Evolutionary conservation across 202 grass and related monocot species (phyloP).

Genomic region (Miscanthus sacchariflorus): DNA sequence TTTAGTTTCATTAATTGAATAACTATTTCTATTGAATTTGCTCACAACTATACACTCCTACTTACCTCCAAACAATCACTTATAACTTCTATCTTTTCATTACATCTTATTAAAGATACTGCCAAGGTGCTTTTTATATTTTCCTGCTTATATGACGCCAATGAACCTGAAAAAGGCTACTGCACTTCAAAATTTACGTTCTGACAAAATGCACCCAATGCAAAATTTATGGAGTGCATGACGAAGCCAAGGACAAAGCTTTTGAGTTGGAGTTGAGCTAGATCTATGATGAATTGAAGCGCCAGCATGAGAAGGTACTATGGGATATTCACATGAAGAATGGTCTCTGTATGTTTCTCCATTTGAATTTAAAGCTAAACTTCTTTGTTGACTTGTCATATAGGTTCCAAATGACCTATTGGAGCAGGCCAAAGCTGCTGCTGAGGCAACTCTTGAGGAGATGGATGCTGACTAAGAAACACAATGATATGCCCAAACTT

Average conservation of each 20-base stretch:
- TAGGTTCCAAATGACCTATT: constrained; percentile 72
- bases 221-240: constrained; percentile 92
- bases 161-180: constrained; percentile 16
- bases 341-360: neutral
- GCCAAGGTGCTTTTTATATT: neutral
- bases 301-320: constrained; percentile 80
- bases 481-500: neutral
- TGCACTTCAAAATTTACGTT: neutral
- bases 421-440: constrained; percentile 71
- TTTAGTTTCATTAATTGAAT: too few species aligned
- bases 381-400: constrained; percentile 19
- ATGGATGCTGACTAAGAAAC: constrained; percentile 82
- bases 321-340: constrained; percentile 3
- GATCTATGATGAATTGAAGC: constrained; percentile 85
- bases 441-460: constrained; percentile 73
- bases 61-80: too few species aligned
- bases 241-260: constrained; percentile 91
- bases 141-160: neutral
- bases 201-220: constrained; percentile 14
- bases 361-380: neutral
- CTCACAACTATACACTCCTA: too few species aligned
- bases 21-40: too few species aligned
- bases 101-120: too few species aligned
- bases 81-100: too few species aligned
- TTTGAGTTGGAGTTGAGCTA: constrained; percentile 91